These are phyloP conservation scores for Penicillium sclerotiorum DNA, from an alignment of 2,329 filamentous ascomycete species.

Conservation along the genomic window DNA sequence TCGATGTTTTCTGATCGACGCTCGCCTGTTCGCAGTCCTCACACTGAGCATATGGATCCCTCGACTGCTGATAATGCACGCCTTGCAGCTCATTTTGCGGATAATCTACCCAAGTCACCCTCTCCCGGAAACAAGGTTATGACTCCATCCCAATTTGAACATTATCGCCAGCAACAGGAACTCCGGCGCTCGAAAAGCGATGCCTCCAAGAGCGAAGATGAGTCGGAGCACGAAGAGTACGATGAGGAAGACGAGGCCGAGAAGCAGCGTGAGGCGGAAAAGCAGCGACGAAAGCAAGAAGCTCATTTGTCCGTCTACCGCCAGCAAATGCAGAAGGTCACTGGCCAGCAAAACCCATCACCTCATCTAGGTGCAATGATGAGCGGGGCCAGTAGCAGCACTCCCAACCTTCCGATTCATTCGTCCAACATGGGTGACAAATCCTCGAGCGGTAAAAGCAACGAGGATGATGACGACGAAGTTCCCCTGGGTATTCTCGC, in stretches of 20 bases:
- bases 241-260: constrained; percentile 80
- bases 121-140: constrained; percentile 72
- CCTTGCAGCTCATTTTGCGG: constrained; percentile 50
- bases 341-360: constrained; percentile 66
- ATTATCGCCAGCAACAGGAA: constrained; percentile 69
- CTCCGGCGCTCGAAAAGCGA: constrained; percentile 64
- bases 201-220: constrained; percentile 51
- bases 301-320: constrained; percentile 87
- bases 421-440: constrained; percentile 40
- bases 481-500: constrained; percentile 83
- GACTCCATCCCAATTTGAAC: constrained; percentile 86
- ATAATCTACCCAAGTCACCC: constrained; percentile 35
- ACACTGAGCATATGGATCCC: constrained; percentile 25
- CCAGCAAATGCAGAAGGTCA: constrained; percentile 96
- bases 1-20: constrained; percentile 17
- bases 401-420: constrained; percentile 59
- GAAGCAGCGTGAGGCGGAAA: constrained; percentile 70
- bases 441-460: constrained; percentile 42
- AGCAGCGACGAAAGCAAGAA: constrained; percentile 83
- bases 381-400: constrained; percentile 61
- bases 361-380: constrained; percentile 58
- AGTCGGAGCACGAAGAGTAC: constrained; percentile 65
- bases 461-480: constrained; percentile 77
- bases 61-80: constrained; percentile 48
- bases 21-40: constrained; percentile 12